Percentiles rank a stretch among this genome's conserved stretches.
These are phyloP conservation scores for Elongisporangium senticosum DNA, from an alignment of 352 stramenopile genomes.

Conservation along the genomic window DNA sequence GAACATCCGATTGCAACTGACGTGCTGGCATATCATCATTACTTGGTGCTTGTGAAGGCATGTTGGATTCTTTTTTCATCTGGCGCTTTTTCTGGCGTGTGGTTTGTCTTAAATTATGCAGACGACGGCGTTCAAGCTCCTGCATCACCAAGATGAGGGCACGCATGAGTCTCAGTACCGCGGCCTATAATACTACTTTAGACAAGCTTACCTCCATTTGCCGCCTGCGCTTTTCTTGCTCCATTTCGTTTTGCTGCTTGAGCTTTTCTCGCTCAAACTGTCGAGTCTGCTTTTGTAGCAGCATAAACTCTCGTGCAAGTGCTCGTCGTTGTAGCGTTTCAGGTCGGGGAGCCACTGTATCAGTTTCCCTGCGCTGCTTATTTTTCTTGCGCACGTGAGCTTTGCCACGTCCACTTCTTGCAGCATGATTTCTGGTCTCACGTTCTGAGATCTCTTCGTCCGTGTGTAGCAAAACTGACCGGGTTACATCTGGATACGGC, in stretches of 20 bases:
- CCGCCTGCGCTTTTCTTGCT: constrained; percentile 32
- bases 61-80: constrained; percentile 2
- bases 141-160: background rate
- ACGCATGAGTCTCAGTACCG: background rate
- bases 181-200: background rate
- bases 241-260: constrained; percentile 28
- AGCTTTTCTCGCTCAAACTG: constrained; percentile 23
- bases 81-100: constrained; percentile 15
- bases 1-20: background rate
- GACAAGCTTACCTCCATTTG: constrained; percentile 36
- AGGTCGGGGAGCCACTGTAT: background rate
- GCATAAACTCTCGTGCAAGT: constrained; percentile 60
- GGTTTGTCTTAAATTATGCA: constrained; percentile 8
- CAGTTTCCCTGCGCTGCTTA: constrained; percentile 22
- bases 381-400: constrained; percentile 7
- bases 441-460: background rate
- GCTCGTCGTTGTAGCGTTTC: constrained; percentile 26
- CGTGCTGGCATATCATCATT: background rate
- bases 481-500: background rate
- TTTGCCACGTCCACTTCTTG: background rate
- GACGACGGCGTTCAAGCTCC: background rate
- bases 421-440: constrained; percentile 2
- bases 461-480: background rate
- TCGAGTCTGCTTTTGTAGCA: constrained; percentile 51
- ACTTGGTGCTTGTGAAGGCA: constrained; percentile 4